Percentiles rank a stretch among this genome's conserved stretches.
These are phyloP conservation scores for Lachancea kluyveri DNA, from an alignment of 805 yeast species.

Conservation along the genomic window DNA sequence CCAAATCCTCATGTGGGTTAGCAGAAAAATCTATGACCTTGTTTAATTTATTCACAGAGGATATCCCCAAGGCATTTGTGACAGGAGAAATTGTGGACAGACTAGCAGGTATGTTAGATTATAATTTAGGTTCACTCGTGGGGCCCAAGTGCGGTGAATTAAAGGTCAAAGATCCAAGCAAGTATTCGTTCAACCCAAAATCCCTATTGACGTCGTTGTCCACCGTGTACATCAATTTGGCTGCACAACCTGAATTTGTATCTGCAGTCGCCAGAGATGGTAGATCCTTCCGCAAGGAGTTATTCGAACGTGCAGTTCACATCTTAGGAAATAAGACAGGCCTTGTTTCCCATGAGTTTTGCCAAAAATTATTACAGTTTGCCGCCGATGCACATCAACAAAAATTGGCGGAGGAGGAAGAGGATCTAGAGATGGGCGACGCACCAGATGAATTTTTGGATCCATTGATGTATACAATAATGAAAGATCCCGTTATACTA, in stretches of 20 bases:
- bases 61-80: slow-evolving; percentile 80
- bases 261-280: slow-evolving; percentile 83
- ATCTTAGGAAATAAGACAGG: slow-evolving; percentile 52
- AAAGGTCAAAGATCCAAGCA: slow-evolving; percentile 77
- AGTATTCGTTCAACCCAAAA: slow-evolving; percentile 78
- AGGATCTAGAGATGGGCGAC: slow-evolving; percentile 85
- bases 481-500: slow-evolving; percentile 94
- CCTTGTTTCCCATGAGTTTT: slow-evolving; percentile 49
- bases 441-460: slow-evolving; percentile 95
- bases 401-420: slow-evolving; percentile 62
- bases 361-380: slow-evolving; percentile 47
- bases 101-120: slow-evolving; percentile 92
- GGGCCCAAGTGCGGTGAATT: slow-evolving; percentile 92
- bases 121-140: slow-evolving; percentile 84
- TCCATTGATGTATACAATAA: slow-evolving; percentile 91
- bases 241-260: slow-evolving; percentile 58
- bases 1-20: slow-evolving; percentile 74
- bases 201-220: slow-evolving; percentile 61
- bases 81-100: slow-evolving; percentile 89
- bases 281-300: slow-evolving; percentile 70
- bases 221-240: slow-evolving; percentile 69
- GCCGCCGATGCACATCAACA: slow-evolving; percentile 59
- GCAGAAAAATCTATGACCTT: slow-evolving; percentile 77
- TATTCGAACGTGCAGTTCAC: slow-evolving; percentile 64
- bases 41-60: slow-evolving; percentile 74